These are phyloP conservation scores for Martensiomyces pterosporus DNA, from an alignment of 192 early-diverging fungal species.

Conservation along the genomic window DNA sequence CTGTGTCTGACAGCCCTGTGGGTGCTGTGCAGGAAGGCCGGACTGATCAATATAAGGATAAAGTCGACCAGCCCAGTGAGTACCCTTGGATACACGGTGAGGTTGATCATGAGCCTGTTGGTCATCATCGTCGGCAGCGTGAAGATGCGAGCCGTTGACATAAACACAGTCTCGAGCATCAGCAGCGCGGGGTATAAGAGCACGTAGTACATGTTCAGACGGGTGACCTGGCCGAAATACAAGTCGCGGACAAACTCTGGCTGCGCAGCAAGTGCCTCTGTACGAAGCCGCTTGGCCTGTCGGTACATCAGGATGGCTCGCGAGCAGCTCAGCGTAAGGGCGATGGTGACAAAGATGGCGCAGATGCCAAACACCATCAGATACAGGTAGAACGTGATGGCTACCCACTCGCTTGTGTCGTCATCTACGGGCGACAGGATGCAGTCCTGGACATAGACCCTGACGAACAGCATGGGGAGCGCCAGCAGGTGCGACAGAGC, in stretches of 20 bases:
- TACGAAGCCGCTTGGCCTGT: not conserved
- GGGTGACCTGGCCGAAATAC: not conserved
- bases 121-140: not conserved
- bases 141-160: not conserved
- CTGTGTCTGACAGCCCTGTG: not conserved
- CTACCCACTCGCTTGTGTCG: not conserved
- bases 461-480: not conserved
- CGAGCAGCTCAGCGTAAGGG: not conserved
- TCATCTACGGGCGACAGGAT: not conserved
- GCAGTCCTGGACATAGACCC: not conserved
- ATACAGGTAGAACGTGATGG: not conserved
- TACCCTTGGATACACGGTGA: not conserved
- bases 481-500: not conserved
- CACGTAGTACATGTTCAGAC: not conserved
- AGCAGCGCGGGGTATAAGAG: not conserved
- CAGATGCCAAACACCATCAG: not conserved
- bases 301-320: not conserved
- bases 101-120: not conserved
- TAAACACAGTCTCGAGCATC: not conserved
- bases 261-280: not conserved
- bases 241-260: not conserved
- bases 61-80: not conserved
- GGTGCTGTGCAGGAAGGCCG: not conserved
- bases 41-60: not conserved
- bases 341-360: not conserved